Evolutionary conservation across 169 alveolate genomes (phyloP).

Genomic region (Eimeria acervulina): DNA sequence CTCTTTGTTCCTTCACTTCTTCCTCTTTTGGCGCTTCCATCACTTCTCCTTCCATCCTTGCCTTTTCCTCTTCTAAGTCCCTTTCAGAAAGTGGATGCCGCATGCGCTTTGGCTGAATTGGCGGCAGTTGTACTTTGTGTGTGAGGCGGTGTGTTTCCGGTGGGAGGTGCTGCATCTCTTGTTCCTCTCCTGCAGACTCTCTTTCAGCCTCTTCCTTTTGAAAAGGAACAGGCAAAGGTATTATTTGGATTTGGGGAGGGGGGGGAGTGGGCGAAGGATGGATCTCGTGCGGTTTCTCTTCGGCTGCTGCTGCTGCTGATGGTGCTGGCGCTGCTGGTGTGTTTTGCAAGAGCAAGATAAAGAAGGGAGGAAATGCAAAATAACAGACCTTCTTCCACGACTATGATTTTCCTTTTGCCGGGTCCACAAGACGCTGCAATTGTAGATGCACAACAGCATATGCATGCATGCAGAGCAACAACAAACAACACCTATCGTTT

Average conservation of each 20-base stretch:
- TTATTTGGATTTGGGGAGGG: not conserved
- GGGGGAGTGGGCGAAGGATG: not conserved
- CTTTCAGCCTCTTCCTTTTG: not conserved
- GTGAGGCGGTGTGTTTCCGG: not conserved
- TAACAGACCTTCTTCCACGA: constrained; percentile 19
- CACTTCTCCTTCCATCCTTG: not conserved
- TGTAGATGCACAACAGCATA: not conserved
- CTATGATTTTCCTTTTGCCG: constrained; percentile 12
- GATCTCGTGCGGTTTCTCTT: not conserved
- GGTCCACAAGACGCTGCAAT: constrained; percentile 46
- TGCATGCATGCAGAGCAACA: not conserved
- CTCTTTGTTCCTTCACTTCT: not conserved
- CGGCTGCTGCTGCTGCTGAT: constrained; percentile 1
- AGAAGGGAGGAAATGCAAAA: not conserved
- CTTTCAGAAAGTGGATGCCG: not conserved
- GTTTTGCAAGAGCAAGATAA: not conserved
- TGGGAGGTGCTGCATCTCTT: not conserved
- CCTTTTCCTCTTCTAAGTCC: not conserved
- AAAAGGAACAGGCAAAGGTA: not conserved
- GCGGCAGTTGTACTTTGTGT: not conserved
- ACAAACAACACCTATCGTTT: not conserved
- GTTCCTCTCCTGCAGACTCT: not conserved
- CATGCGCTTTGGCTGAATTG: not conserved
- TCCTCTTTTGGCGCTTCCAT: constrained; percentile 3
- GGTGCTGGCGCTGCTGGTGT: constrained; percentile 43